A percentile compares a stretch with the other conserved stretches of the same genome.
phyloP scores from a whole-genome alignment of 2,329 filamentous ascomycete genomes.

The Phialophora expanda region DNA sequence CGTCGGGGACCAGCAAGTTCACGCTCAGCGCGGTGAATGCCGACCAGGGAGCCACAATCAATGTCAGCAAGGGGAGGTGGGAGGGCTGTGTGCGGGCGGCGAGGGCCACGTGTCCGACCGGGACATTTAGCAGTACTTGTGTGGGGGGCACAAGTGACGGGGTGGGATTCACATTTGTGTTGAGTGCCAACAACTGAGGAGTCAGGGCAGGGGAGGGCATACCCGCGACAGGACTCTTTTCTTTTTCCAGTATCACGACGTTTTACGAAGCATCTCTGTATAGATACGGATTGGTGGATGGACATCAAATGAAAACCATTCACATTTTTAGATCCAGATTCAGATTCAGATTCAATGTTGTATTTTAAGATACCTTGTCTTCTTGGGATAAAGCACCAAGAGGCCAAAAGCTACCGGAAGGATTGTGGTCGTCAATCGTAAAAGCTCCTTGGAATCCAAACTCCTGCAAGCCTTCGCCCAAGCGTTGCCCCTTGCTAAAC shows the following conservation, averaged over 20 bases:
- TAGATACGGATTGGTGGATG: neutral
- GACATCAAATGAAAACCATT: neutral
- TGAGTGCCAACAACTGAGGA: slow-evolving; percentile 21
- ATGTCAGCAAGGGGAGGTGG: slow-evolving; percentile 60
- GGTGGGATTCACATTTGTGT: slow-evolving; percentile 32
- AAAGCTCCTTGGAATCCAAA: neutral
- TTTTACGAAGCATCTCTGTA: neutral
- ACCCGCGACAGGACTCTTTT: neutral
- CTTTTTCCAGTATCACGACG: neutral
- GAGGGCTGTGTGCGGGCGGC: slow-evolving; percentile 62
- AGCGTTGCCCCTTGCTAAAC: neutral
- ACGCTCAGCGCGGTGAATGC: slow-evolving; percentile 47
- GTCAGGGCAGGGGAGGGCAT: neutral
- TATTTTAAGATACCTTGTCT: slow-evolving; percentile 3
- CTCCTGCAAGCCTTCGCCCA: neutral
- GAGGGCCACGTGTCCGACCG: slow-evolving; percentile 57
- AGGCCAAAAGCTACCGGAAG: neutral
- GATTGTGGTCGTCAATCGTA: slow-evolving; percentile 1
- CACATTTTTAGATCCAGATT: neutral
- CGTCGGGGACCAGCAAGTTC: slow-evolving; percentile 57
- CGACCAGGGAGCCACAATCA: slow-evolving; percentile 56
- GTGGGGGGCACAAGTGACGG: slow-evolving; percentile 56
- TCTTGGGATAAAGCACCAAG: neutral
- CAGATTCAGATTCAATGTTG: neutral
- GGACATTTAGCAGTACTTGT: slow-evolving; percentile 54